Conservation (phyloP, 2,329 filamentous ascomycete genomes). For the Talaromyces amestolkiae region DNA sequence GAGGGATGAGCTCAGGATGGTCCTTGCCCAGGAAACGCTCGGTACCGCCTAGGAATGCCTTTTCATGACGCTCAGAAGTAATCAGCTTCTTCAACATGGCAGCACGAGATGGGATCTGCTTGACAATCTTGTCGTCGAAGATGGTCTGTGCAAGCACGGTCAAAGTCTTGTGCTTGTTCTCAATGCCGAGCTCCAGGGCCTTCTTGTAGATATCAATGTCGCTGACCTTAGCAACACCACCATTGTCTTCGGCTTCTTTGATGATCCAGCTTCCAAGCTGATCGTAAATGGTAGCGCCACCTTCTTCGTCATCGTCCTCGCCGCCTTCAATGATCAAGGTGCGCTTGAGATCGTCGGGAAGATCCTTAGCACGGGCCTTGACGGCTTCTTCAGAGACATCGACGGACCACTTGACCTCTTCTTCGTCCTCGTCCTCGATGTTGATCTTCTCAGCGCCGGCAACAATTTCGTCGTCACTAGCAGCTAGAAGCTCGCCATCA, state of each 20-base stretch:
- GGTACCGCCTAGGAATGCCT: conserved; percentile 89
- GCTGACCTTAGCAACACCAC: conserved; percentile 73
- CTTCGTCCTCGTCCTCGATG: conserved; percentile 66
- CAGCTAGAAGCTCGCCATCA: conserved; percentile 65
- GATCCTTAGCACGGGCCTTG: conserved; percentile 86
- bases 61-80: conserved; percentile 89
- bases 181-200: conserved; percentile 93
- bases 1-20: conserved; percentile 71
- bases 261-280: conserved; percentile 91
- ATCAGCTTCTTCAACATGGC: conserved; percentile 89
- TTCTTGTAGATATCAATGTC: conserved; percentile 94
- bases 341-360: conserved; percentile 92
- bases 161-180: conserved; percentile 88
- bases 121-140: conserved; percentile 84
- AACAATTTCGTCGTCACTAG: conserved; percentile 85
- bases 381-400: conserved; percentile 95
- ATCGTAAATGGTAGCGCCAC: conserved; percentile 74
- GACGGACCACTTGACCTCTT: conserved; percentile 84
- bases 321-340: conserved; percentile 80
- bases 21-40: conserved; percentile 87
- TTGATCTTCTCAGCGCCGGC: conserved; percentile 66
- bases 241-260: conserved; percentile 64
- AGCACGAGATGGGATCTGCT: conserved; percentile 81
- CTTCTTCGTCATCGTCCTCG: conserved; percentile 76
- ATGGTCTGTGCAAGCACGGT: conserved; percentile 89